Percentiles rank a stretch among this genome's conserved stretches.
phyloP scores from a whole-genome alignment of 2,329 filamentous ascomycete genomes.

The Pseudocercospora cruenta region DNA sequence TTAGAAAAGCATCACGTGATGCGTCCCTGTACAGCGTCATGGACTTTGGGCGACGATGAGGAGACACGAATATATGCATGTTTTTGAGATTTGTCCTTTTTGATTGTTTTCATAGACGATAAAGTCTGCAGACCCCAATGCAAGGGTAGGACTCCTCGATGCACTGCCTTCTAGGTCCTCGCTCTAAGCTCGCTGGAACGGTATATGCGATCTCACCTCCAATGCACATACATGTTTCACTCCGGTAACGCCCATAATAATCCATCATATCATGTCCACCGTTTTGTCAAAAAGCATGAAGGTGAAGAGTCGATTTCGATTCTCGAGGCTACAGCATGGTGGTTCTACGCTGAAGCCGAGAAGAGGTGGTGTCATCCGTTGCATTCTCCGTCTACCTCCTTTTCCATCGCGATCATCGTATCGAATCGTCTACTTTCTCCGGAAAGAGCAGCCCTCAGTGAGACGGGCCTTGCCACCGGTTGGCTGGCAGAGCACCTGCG shows the following conservation, averaged over 20 bases:
- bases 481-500: constrained; percentile 98
- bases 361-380: background rate
- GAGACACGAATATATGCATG: background rate
- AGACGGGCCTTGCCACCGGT: constrained; percentile 98
- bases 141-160: constrained; percentile 22
- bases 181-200: constrained; percentile 15
- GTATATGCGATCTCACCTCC: constrained; percentile 19
- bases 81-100: constrained; percentile 17
- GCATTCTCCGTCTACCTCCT: background rate
- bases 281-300: background rate
- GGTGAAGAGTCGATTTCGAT: constrained; percentile 1
- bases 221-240: constrained; percentile 16
- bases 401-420: background rate
- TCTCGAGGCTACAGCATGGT: background rate
- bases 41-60: background rate
- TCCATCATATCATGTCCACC: constrained; percentile 1
- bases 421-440: constrained; percentile 85
- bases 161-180: constrained; percentile 16
- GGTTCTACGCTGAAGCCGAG: constrained; percentile 1
- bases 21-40: background rate
- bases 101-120: background rate
- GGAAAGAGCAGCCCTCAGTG: constrained; percentile 99
- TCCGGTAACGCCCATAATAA: constrained; percentile 12
- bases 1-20: background rate
- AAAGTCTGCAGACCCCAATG: constrained; percentile 1